Evolutionary conservation across 345 rosid genomes (phyloP).

Genomic region (Trapa incisa): DNA sequence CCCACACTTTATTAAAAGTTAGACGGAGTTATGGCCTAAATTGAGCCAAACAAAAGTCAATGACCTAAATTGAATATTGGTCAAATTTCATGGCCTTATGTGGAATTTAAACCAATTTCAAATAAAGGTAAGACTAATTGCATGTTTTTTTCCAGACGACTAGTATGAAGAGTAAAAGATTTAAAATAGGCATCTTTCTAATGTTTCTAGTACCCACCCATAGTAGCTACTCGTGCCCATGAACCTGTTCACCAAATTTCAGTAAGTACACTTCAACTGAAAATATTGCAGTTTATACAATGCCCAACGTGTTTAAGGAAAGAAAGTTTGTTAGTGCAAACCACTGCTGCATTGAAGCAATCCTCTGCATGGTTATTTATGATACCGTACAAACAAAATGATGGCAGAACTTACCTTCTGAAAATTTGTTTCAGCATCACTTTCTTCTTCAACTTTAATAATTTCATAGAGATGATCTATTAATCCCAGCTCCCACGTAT

Average conservation of each 20-base stretch:
- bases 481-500: constrained; percentile 78
- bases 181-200: background rate
- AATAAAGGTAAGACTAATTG: background rate
- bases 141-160: background rate
- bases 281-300: background rate
- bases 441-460: constrained; percentile 80
- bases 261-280: background rate
- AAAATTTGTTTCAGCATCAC: constrained; percentile 72
- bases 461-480: constrained; percentile 80
- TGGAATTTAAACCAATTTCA: no score
- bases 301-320: background rate
- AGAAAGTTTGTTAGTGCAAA: background rate
- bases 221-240: background rate
- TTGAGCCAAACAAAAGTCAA: no score
- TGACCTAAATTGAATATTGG: background rate
- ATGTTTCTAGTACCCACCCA: background rate
- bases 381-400: background rate
- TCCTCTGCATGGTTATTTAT: background rate
- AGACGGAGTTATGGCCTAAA: no score
- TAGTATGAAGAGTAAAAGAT: background rate
- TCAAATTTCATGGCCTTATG: background rate
- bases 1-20: no score
- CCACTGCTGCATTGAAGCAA: background rate
- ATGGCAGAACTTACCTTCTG: constrained; percentile 47
- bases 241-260: background rate